Base-by-base conservation (phyloP, 805 yeast genomes). In the Candida rishiriensis region DNA sequence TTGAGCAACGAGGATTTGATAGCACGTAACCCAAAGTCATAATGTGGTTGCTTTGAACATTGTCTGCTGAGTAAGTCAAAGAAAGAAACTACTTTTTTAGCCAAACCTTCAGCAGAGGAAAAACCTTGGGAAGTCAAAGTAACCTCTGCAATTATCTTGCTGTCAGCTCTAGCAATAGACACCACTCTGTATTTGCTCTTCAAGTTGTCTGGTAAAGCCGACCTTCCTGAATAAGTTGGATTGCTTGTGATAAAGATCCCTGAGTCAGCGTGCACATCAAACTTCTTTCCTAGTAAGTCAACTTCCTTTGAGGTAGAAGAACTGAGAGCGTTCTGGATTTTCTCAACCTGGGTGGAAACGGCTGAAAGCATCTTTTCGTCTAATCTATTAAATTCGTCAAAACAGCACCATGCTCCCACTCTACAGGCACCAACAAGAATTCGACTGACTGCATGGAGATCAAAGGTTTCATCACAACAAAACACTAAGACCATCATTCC, bases 391-490 rank as follows among this genome's bases (percentile, higher is more conserved):
- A 91, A 90, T 61, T 91, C 98, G 61, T 91, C 98, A 65, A 91
- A 91, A 63, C 98, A 91, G 4, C 90, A 95, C 96, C 96, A 91
- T 1, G 89, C 83, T 1, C 96, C 96, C 7, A 88, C 78, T 48
- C 81, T 81, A 47, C 90, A 82, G 10, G 89, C 69, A 38, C 98
- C 98, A 17, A 78, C 56, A 29, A 91, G 66, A 18, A 91, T 78
- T 37, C 97, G 68, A 10, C 87, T 79, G 62, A 91, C 83, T 0
- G 95, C 76, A 44, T 76, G 83, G 55, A 75, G 85, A 55, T 90
- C 96, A 66, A 88, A 91, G 0, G 86, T 68, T 40, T 90, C 96
- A 55, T 91, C 98, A 67, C 98, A 91, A 58, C 88, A 83, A 61
- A 91, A 90, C 0, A 91, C 96, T 10, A 85, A 61, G 0, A 88